Percentiles rank a stretch among this genome's conserved stretches.
Evolutionary conservation across 768 basidiomycete genomes (phyloP).

Genomic region (Tephrocybe sp.): DNA sequence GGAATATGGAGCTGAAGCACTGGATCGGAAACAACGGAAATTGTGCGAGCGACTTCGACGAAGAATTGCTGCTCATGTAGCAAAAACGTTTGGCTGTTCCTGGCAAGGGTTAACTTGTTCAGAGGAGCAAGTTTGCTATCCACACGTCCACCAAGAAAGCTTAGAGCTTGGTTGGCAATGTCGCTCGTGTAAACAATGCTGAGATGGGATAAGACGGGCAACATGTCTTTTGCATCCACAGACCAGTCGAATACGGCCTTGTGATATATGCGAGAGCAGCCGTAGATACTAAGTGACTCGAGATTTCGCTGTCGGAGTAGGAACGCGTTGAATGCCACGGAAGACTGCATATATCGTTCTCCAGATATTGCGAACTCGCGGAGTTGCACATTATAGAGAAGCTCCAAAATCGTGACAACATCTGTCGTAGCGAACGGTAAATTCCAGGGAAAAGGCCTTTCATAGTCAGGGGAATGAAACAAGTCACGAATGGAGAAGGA

Average conservation of each 20-base stretch:
- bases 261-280: neutral
- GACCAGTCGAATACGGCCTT: neutral
- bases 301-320: neutral
- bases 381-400: neutral
- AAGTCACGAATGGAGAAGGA: slow-evolving; percentile 8
- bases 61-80: neutral
- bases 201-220: neutral
- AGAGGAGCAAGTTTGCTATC: neutral
- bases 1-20: neutral
- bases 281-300: slow-evolving; percentile 5
- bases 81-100: neutral
- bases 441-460: neutral
- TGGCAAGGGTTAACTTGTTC: neutral
- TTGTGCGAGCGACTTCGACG: neutral
- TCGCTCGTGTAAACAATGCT: neutral
- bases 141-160: neutral
- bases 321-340: neutral
- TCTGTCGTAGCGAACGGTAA: neutral
- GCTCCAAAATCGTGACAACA: neutral
- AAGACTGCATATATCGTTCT: neutral
- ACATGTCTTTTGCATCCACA: neutral
- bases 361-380: slow-evolving; percentile 2
- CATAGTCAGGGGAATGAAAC: neutral
- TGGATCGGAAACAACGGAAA: neutral
- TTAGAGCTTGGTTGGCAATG: neutral